Evolutionary conservation across 371 early-diverging fungal species (phyloP), one percentile per base, ranked within the genome.

Genomic region (Circinella umbellata): DNA sequence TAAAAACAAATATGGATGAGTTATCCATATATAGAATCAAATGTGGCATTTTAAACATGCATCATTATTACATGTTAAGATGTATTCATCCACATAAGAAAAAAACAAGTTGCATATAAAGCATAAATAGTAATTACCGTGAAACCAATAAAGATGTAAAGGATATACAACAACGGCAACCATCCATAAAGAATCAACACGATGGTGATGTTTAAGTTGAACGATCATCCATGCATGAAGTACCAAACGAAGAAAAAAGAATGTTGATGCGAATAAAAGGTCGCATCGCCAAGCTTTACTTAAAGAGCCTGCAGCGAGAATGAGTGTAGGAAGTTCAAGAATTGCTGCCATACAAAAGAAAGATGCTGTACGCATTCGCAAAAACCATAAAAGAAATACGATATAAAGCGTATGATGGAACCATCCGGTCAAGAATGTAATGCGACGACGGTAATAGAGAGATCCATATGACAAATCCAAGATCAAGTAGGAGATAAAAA

Each of bases 381-480:
- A 71, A 18, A 78, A 77, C 80, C 81, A 85, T 15, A 72, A 63
- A 0, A 82, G 66, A 11, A 72, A 61, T 37, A 61, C 49, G 7
- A 76, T 55, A 64, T 89, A 89, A 35, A 83, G 79, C 18, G 84
- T 76, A 63, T 89, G 89, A 68, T 89, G 89, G 15, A 86, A 71
- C 82, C 87, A 87, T 9, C 87, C 87, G 37, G 88, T 87, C 18
- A 89, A 73, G 8, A 81, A 60, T 13, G 82, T 87, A 37, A 89
- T 77, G 46, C 84, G 80, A 36, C 69, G 72, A 17, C 79, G 74
- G 63, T 89, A 89, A 15, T 77, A 82, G n/a, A 85, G 55, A 9
- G 66, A 55, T 1, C 89, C 89, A 39, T 87, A 59, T 3, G 72
- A 38, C n/a, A 89, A 64, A 68, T 89, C 89, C 14, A 82, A 68